phyloP scores from a whole-genome alignment of 129 eudicot genomes.

The Chrysanthemum seticuspe region DNA sequence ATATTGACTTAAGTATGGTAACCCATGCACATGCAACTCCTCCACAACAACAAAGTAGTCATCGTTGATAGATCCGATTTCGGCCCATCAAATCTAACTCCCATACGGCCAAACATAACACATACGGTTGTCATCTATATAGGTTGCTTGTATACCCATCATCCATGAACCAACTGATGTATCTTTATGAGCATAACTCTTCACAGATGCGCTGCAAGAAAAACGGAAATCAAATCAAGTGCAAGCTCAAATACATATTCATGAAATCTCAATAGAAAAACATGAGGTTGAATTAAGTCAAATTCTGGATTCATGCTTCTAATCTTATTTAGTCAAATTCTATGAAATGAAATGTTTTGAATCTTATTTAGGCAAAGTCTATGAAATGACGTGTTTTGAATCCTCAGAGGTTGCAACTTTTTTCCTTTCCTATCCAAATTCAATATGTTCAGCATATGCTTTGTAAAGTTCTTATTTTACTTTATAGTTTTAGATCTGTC shows the following conservation, averaged over 20 bases:
- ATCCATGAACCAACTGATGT: too few species aligned
- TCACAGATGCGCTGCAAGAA: conserved; percentile 61
- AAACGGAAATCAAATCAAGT: background rate
- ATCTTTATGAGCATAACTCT: too few species aligned
- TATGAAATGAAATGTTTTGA: background rate
- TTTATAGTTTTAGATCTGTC: background rate
- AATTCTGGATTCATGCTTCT: too few species aligned
- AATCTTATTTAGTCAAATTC: background rate
- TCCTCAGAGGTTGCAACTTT: background rate
- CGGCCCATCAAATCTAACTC: too few species aligned
- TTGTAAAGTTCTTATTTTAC: background rate
- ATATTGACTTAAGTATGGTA: too few species aligned
- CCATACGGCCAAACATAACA: too few species aligned
- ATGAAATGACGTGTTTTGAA: background rate
- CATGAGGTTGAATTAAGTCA: background rate
- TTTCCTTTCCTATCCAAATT: conserved; percentile 1
- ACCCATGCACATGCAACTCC: too few species aligned
- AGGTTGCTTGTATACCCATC: too few species aligned
- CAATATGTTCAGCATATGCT: background rate
- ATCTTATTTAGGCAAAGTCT: background rate
- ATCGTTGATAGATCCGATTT: too few species aligned
- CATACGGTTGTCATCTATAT: too few species aligned
- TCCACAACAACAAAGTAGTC: too few species aligned
- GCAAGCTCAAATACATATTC: background rate
- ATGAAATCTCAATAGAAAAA: background rate